These are phyloP conservation scores for Sporisorium reilianum DNA, from an alignment of 1,284 basidiomycete species.

Conservation along the genomic window DNA sequence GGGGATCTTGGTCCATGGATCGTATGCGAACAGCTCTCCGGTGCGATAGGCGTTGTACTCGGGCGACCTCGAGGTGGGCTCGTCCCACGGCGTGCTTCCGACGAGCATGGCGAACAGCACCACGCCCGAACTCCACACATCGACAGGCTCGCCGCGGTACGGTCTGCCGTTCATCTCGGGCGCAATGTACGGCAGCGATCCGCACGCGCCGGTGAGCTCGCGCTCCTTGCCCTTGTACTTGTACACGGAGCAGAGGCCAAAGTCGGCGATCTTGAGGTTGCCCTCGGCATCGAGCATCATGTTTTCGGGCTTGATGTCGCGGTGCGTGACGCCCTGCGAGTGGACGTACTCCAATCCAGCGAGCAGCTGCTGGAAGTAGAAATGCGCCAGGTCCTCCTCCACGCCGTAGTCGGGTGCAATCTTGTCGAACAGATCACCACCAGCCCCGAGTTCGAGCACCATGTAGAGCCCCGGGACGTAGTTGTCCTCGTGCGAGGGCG, in stretches of 20 bases:
- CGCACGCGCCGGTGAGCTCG: constrained; percentile 74
- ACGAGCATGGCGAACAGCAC: constrained; percentile 91
- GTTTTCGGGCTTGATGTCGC: constrained; percentile 72
- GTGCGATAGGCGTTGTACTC: constrained; percentile 83
- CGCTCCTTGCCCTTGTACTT: constrained; percentile 84
- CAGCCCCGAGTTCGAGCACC: constrained; percentile 89
- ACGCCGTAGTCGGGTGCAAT: constrained; percentile 89
- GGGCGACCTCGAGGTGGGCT: constrained; percentile 82
- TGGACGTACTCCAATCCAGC: constrained; percentile 83
- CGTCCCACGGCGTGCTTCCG: constrained; percentile 98
- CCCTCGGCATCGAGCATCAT: constrained; percentile 73
- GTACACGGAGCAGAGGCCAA: constrained; percentile 92
- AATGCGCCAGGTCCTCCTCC: constrained; percentile 86
- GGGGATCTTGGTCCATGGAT: constrained; percentile 84
- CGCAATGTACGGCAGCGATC: constrained; percentile 93
- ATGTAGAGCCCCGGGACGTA: constrained; percentile 79
- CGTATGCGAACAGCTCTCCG: constrained; percentile 78
- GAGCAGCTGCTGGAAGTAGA: constrained; percentile 90
- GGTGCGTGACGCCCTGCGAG: constrained; percentile 73
- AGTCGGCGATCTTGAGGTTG: constrained; percentile 90
- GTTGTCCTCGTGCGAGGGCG: constrained; percentile 52
- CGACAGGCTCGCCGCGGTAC: constrained; percentile 91
- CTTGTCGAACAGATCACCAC: constrained; percentile 97
- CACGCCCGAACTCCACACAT: constrained; percentile 94
- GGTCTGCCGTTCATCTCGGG: constrained; percentile 77